These are phyloP conservation scores for Yamadazyma sp. DNA, from an alignment of 1,139 yeast species.

Conservation along the genomic window DNA sequence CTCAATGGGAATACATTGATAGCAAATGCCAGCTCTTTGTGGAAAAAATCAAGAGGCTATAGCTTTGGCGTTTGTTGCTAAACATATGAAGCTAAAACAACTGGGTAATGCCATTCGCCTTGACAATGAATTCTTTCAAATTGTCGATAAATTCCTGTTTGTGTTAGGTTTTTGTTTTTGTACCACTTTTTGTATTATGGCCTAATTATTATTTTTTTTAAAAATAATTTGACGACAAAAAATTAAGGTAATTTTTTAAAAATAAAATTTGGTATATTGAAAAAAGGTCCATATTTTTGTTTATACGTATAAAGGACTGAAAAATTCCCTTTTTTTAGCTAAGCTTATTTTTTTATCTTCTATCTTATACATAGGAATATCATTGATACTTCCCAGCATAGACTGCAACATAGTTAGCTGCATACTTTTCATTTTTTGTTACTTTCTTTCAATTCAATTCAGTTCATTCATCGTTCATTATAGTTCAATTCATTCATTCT, in stretches of 20 bases:
- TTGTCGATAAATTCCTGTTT: slow-evolving; percentile 1
- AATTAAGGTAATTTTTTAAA: background rate
- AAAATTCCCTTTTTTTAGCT: slow-evolving; percentile 9
- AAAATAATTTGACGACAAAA: slow-evolving; percentile 4
- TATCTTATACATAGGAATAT: background rate
- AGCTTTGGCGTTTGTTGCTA: slow-evolving; percentile 2
- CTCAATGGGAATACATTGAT: too few relatives aligned
- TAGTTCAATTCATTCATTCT: slow-evolving; percentile 4
- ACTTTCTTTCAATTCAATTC: slow-evolving; percentile 4
- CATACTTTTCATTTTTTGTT: background rate
- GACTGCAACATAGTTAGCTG: too few relatives aligned
- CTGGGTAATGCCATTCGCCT: slow-evolving; percentile 2
- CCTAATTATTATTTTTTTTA: background rate
- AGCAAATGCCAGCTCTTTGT: too few relatives aligned
- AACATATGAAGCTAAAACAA: slow-evolving; percentile 5
- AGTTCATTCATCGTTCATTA: slow-evolving; percentile 3
- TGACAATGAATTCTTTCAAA: slow-evolving; percentile 2
- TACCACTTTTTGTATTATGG: background rate
- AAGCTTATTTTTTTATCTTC: background rate
- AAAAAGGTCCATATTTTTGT: slow-evolving; percentile 5
- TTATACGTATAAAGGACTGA: slow-evolving; percentile 13
- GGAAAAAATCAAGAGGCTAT: too few relatives aligned
- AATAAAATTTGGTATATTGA: slow-evolving; percentile 1
- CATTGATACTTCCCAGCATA: too few relatives aligned
- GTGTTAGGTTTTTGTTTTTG: background rate